Evolutionary conservation across 768 basidiomycete genomes (phyloP).

Genomic region (Cystobasidium onofrii): DNA sequence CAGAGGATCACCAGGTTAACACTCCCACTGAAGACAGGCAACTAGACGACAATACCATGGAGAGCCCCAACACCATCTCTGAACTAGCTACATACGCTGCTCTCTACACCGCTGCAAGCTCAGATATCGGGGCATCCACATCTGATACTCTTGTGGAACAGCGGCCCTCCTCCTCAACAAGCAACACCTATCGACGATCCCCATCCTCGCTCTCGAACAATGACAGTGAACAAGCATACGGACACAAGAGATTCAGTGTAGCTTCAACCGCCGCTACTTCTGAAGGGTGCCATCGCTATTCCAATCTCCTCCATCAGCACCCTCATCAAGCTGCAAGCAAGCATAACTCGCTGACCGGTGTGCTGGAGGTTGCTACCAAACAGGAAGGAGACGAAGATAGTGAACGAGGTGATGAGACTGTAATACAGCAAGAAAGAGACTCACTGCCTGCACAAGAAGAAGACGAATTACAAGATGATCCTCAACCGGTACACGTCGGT

Average conservation of each 20-base stretch:
- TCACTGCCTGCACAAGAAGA: not conserved
- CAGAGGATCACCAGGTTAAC: not conserved
- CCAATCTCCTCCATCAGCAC: too few species aligned
- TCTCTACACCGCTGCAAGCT: not conserved
- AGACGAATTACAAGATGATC: too few species aligned
- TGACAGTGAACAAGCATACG: not conserved
- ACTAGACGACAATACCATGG: not conserved
- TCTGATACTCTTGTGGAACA: not conserved
- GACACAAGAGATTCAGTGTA: not conserved
- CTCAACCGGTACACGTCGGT: too few species aligned
- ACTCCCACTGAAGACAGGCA: not conserved
- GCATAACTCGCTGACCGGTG: not conserved
- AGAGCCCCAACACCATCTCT: not conserved
- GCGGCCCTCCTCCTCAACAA: not conserved
- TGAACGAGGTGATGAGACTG: too few species aligned
- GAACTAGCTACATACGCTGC: not conserved
- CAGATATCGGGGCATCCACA: too few species aligned
- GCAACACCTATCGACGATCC: not conserved
- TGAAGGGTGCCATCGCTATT: not conserved
- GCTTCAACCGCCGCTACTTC: not conserved
- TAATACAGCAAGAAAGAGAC: not conserved
- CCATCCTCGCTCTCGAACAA: not conserved
- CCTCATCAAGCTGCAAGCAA: constrained; percentile 1
- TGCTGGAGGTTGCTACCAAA: not conserved
- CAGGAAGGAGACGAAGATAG: not conserved